Base-by-base conservation (phyloP, 345 rosid species). In the Syzygium aqueum region DNA sequence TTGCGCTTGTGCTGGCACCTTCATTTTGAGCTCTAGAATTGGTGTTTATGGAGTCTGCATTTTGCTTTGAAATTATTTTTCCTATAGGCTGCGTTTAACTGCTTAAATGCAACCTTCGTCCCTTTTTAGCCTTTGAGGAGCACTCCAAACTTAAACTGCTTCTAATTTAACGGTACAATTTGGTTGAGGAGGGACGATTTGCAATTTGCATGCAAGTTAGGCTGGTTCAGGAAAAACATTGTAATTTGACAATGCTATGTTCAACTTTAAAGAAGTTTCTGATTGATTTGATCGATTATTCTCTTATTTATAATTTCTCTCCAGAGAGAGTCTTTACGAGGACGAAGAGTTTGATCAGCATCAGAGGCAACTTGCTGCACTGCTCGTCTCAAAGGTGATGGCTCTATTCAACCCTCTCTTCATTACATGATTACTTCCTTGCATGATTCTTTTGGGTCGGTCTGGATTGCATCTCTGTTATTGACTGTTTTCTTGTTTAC, bases 331-430 rank as follows among this genome's bases (percentile, higher is more conserved):
- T 88, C 92, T 97, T 86, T 97, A 97, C 43, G 99, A 97, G 92
- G 99, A 97, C 86, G 99, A 97, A 89, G 98, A 95, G 89, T 97
- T 97, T 87, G 98, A 95, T 91, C 96, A 88, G 91, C 94, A 94
- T 89, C 99, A 96, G 90, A 94, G 99, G 87, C 93, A 96, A 88
- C 98, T 98, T 87, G 99, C 99, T 90, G 99, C 99, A 7, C 87
- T 98, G 61, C 91, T 98, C 84, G 98, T 94, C 49, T 98, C 99
- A 11, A 98, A 98, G 98, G 99, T 97, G 23, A 73, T 53, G 43
- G 33, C 86, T 88, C 37, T 43, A 22, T 85, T 52, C 17, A 30
- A 43, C 22, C 54, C 82, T 19, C 27, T 49, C 49, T 53, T 84
- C 65, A 53, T 53, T 30, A 53, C 86, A 52, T 84, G 5, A n/a